These are phyloP conservation scores for Colletotrichum theobromicola DNA, from an alignment of 2,329 filamentous ascomycete species.

Conservation along the genomic window DNA sequence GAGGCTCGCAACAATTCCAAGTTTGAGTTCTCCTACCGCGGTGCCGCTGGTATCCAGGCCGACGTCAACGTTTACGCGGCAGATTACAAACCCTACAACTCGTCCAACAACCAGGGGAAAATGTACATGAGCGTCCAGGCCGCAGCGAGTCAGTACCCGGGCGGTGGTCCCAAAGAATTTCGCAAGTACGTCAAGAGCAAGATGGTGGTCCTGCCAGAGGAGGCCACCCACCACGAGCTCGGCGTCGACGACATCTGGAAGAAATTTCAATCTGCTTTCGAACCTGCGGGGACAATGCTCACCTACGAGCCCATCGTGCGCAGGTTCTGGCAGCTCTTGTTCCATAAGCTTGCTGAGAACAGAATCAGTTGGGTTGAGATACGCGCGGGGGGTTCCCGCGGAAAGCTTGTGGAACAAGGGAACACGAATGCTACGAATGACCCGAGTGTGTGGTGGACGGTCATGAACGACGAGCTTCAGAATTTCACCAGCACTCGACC, in stretches of 20 bases:
- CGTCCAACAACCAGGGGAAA: background rate
- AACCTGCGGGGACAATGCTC: constrained; percentile 74
- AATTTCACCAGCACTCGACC: background rate
- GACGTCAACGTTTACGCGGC: background rate
- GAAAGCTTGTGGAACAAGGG: background rate
- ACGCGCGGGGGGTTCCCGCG: constrained; percentile 32
- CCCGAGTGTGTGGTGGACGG: background rate
- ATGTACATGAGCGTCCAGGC: background rate
- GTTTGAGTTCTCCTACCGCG: constrained; percentile 68
- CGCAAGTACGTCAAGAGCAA: background rate
- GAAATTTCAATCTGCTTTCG: constrained; percentile 80
- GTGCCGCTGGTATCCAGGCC: no score
- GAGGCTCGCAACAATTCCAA: constrained; percentile 57
- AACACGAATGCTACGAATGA: background rate
- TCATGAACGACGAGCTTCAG: background rate
- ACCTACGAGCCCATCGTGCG: constrained; percentile 93
- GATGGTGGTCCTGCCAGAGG: background rate
- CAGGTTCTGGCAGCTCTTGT: constrained; percentile 73
- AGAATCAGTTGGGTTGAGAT: constrained; percentile 87
- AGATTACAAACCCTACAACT: background rate
- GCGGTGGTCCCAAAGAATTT: background rate
- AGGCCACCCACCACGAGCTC: constrained; percentile 65
- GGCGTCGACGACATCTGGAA: constrained; percentile 85
- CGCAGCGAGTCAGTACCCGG: background rate
- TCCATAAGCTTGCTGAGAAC: constrained; percentile 76